A percentile compares a stretch with the other conserved stretches of the same genome.
Evolutionary conservation across 768 basidiomycete species (phyloP).

Genomic region (Rickenella mellea): DNA sequence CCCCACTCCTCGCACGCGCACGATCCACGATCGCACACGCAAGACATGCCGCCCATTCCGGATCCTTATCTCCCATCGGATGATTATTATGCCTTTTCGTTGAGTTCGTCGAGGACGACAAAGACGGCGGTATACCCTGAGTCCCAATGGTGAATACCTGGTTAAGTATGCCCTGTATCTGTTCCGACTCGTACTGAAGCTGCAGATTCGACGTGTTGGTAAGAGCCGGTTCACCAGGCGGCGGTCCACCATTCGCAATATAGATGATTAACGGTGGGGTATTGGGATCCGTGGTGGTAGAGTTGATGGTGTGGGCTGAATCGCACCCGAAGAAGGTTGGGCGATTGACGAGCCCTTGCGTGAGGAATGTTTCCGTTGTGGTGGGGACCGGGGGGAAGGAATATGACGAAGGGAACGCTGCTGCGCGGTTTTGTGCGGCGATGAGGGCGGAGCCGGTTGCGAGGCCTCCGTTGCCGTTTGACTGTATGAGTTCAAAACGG

Average conservation of each 20-base stretch:
- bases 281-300: too few relatives aligned
- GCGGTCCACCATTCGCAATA: constrained; percentile 42
- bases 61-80: too few relatives aligned
- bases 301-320: constrained; percentile 12
- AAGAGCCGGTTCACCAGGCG: constrained; percentile 24
- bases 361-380: constrained; percentile 17
- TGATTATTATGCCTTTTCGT: too few relatives aligned
- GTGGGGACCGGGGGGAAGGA: constrained; percentile 23
- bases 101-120: constrained; percentile 18
- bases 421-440: constrained; percentile 28
- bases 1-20: constrained; percentile 17
- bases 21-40: constrained; percentile 45
- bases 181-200: constrained; percentile 23
- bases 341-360: constrained; percentile 23
- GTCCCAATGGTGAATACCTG: constrained; percentile 34
- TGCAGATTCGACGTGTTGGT: constrained; percentile 36
- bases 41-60: constrained; percentile 38
- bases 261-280: constrained; percentile 53
- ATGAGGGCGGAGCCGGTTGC: too few relatives aligned
- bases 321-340: constrained; percentile 42
- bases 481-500: too few relatives aligned
- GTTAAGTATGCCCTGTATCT: constrained; percentile 34
- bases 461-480: too few relatives aligned
- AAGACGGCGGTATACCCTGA: constrained; percentile 28
- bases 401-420: constrained; percentile 23